Evolutionary conservation across 441 rosid genomes (phyloP).

Genomic region (Bruguiera hainesii): DNA sequence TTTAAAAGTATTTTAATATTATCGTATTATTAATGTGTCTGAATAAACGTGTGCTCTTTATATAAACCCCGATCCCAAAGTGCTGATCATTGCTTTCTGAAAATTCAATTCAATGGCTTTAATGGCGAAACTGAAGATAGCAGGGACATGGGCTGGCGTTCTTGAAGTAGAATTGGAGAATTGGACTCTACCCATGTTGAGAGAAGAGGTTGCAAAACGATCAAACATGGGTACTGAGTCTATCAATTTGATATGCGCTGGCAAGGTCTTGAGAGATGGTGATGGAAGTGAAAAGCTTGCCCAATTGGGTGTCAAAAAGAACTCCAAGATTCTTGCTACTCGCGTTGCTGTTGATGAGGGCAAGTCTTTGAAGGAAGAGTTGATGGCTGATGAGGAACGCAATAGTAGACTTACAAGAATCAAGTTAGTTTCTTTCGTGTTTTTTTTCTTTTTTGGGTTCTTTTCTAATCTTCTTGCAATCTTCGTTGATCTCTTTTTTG

Average conservation of each 20-base stretch:
- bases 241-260: constrained; percentile 68
- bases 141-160: constrained; percentile 75
- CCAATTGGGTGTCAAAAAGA: constrained; percentile 59
- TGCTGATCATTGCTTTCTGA: no score
- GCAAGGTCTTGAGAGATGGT: constrained; percentile 60
- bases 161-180: constrained; percentile 69
- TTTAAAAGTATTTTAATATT: no score
- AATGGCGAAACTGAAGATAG: constrained; percentile 75
- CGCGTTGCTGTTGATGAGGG: constrained; percentile 63
- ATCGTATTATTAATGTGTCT: no score
- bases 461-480: background rate
- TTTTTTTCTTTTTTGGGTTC: background rate
- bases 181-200: constrained; percentile 71
- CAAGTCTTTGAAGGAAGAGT: constrained; percentile 40
- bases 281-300: constrained; percentile 48
- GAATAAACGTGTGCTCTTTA: no score
- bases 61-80: background rate
- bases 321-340: constrained; percentile 65
- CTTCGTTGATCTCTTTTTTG: no score
- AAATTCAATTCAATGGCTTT: constrained; percentile 1
- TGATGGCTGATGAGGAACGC: constrained; percentile 73
- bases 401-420: constrained; percentile 59
- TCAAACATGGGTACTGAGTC: constrained; percentile 47
- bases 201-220: constrained; percentile 69
- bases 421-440: constrained; percentile 47